Percentiles rank a stretch among this genome's conserved stretches.
Conservation (phyloP, 805 yeast genomes). For the Wickerhamiella musiphila region DNA sequence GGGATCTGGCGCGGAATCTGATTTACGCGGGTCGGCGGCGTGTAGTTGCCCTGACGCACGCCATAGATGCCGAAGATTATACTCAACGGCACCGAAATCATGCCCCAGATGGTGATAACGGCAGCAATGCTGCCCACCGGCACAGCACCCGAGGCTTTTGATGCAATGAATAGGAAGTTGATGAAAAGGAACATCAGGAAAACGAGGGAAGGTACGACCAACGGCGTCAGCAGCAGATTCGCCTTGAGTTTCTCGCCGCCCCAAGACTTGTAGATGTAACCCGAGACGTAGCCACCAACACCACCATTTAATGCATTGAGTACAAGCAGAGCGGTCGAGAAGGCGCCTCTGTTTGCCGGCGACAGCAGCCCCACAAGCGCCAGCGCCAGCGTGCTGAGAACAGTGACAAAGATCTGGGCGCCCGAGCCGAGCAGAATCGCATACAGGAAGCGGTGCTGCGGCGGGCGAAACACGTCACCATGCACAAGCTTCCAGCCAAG, state of each 20-base stretch:
- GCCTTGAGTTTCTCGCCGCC: conserved; percentile 85
- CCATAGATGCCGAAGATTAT: conserved; percentile 69
- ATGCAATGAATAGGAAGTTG: conserved; percentile 67
- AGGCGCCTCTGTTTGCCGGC: conserved; percentile 87
- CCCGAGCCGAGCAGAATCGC: conserved; percentile 84
- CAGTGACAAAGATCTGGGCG: conserved; percentile 63
- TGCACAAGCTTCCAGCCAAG: conserved; percentile 94
- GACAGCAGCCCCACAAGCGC: conserved; percentile 82
- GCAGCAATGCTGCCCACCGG: conserved; percentile 83
- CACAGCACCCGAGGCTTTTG: conserved; percentile 80
- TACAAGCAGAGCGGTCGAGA: conserved; percentile 77
- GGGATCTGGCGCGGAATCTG: conserved; percentile 97
- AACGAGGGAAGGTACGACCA: conserved; percentile 65
- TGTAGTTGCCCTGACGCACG: conserved; percentile 36
- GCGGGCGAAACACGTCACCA: conserved; percentile 88
- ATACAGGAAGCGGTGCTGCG: conserved; percentile 47
- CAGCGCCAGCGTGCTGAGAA: conserved; percentile 51
- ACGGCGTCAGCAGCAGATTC: conserved; percentile 68
- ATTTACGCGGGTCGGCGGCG: conserved; percentile 75
- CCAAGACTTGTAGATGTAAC: conserved; percentile 69
- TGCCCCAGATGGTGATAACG: conserved; percentile 67
- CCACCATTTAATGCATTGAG: conserved; percentile 66
- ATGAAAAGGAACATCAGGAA: conserved; percentile 47
- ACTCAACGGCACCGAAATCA: conserved; percentile 71
- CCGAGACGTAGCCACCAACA: conserved; percentile 76